phyloP scores from a whole-genome alignment of 257 asterid genomes.

The Vinca minor region DNA sequence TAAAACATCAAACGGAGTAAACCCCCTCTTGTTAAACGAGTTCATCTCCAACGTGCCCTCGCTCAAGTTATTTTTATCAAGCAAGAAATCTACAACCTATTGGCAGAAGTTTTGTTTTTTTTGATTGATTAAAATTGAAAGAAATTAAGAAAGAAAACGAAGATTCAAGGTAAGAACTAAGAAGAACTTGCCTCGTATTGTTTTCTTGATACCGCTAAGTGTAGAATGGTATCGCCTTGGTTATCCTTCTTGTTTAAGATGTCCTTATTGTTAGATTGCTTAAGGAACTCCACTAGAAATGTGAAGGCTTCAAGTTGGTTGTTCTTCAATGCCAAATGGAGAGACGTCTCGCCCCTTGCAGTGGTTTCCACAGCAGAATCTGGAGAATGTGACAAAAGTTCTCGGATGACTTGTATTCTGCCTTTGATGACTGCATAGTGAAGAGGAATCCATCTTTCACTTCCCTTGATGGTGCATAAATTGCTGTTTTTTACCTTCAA shows the following conservation, averaged over 20 bases:
- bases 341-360: constrained; percentile 23
- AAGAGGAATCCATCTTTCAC: constrained; percentile 20
- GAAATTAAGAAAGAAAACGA: not conserved
- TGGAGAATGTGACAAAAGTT: constrained; percentile 11
- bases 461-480: constrained; percentile 18
- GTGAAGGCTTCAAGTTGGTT: constrained; percentile 24
- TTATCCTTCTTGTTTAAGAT: constrained; percentile 27
- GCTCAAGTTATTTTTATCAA: not conserved
- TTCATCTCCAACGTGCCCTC: constrained; percentile 18
- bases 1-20: constrained; percentile 27
- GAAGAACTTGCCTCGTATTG: constrained; percentile 14
- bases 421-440: constrained; percentile 26
- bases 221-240: constrained; percentile 43
- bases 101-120: not conserved
- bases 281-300: constrained; percentile 16
- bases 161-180: not conserved
- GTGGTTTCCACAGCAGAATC: constrained; percentile 18
- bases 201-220: constrained; percentile 31
- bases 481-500: constrained; percentile 12
- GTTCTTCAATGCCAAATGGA: constrained; percentile 21
- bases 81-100: constrained; percentile 17
- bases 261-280: constrained; percentile 1
- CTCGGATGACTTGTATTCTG: constrained; percentile 16
- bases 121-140: not conserved
- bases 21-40: constrained; percentile 20